Percentiles rank a stretch among this genome's conserved stretches.
Evolutionary conservation across 2,329 filamentous ascomycete genomes (phyloP).

Genomic region (Immersiporthe knoxdaviesiana): DNA sequence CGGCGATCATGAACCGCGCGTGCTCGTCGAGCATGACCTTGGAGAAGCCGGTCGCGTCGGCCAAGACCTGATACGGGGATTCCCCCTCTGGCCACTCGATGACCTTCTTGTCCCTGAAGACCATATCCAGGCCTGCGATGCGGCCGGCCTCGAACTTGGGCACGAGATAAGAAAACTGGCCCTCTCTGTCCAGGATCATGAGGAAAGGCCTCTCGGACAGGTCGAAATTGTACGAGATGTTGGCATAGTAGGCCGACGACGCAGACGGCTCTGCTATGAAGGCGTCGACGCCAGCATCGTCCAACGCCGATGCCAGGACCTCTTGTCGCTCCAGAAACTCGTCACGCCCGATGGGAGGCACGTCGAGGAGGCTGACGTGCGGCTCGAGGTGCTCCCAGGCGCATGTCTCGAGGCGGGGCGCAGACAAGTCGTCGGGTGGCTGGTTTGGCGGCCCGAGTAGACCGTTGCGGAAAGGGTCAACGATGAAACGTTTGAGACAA

Average conservation of each 20-base stretch:
- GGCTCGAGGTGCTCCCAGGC: constrained; percentile 35
- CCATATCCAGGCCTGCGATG: constrained; percentile 37
- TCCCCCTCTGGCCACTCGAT: constrained; percentile 37
- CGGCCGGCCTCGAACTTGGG: constrained; percentile 38
- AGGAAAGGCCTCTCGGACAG: constrained; percentile 38
- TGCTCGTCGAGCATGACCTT: constrained; percentile 39
- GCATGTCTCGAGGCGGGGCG: constrained; percentile 32
- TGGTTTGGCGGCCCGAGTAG: not conserved
- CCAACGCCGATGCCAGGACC: constrained; percentile 33
- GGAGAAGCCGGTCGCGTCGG: constrained; percentile 30
- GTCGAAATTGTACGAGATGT: constrained; percentile 32
- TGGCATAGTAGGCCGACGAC: constrained; percentile 34
- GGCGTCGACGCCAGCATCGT: constrained; percentile 35
- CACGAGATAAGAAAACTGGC: constrained; percentile 36
- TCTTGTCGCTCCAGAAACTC: constrained; percentile 36
- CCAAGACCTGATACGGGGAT: constrained; percentile 35
- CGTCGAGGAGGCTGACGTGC: constrained; percentile 34
- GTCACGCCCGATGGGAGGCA: constrained; percentile 34
- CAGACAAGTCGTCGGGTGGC: constrained; percentile 4
- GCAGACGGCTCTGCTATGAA: constrained; percentile 39
- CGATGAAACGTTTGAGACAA: not conserved
- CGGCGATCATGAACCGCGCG: constrained; percentile 37
- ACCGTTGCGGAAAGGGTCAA: not conserved
- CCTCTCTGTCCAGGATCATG: constrained; percentile 34
- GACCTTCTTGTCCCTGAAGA: constrained; percentile 34